Percentiles rank a stretch among this genome's conserved stretches.
Conservation (phyloP, 139 green algal genomes). For the Micractinium sp. region DNA sequence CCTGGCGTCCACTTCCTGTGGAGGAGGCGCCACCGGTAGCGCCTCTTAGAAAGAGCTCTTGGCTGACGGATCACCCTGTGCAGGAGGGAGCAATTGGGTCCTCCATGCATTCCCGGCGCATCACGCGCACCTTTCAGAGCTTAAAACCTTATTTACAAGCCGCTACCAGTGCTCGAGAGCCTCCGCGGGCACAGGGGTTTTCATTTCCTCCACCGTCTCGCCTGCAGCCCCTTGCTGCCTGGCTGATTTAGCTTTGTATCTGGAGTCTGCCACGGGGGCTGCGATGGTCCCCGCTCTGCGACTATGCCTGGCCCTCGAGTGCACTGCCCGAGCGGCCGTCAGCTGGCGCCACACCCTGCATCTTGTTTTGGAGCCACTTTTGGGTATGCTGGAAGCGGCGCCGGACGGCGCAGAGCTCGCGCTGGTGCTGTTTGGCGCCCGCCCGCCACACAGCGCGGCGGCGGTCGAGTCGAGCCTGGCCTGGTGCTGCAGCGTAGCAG, state of each 20-base stretch:
- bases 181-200: too few relatives aligned
- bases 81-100: too few relatives aligned
- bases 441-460: not conserved
- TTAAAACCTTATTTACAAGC: too few relatives aligned
- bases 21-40: too few relatives aligned
- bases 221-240: too few relatives aligned
- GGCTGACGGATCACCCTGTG: too few relatives aligned
- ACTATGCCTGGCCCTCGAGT: constrained; percentile 15
- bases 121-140: too few relatives aligned
- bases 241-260: not conserved
- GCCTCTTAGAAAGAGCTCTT: too few relatives aligned
- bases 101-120: too few relatives aligned
- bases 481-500: not conserved
- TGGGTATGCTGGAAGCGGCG: not conserved
- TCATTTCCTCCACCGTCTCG: too few relatives aligned
- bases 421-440: constrained; percentile 27
- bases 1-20: too few relatives aligned
- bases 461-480: not conserved
- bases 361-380: not conserved
- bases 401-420: not conserved
- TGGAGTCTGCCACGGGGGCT: not conserved
- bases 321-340: not conserved
- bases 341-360: not conserved
- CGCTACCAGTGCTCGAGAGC: too few relatives aligned
- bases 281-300: not conserved